Base-by-base conservation (phyloP, 2,329 filamentous ascomycete species). In the Sarocladiaceae sp. region DNA sequence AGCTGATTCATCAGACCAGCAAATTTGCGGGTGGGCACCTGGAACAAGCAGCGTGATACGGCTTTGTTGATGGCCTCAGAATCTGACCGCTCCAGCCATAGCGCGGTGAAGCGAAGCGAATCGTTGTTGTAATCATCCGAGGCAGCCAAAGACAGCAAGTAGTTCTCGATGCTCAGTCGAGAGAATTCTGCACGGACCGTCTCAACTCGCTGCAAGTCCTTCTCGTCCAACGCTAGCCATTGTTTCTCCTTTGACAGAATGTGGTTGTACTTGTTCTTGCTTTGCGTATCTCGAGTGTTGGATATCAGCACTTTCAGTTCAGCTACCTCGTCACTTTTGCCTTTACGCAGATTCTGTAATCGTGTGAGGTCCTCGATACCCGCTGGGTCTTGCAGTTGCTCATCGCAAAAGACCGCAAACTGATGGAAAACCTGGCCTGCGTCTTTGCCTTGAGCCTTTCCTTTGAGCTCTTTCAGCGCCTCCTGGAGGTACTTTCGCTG, bases 401-500 rank as follows among this genome's bases (percentile, higher is more conserved):
- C 85, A 65, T 99, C 93, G 62, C 95, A 99, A 65, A 99, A 99
- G 50, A 85, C 81, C 23, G 95, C 94, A 66, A 97, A 97, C 61
- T 96, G 90, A 64, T 97, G 91, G 62, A 91, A 97, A 1, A 97
- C 94, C 58, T 90, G 80, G 1, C 92, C 91, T 2, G 92, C 88
- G 55, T 93, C 88, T 40, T 79, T 76, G 1, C 88, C 87, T 51
- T 84, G 78, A 4, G 71, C 78, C 42, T 80, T 79, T 2, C 84
- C 84, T 60, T 83, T 87, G 7, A 99, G 75, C 62, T 95, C 89
- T 58, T 84, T 85, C 25, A 97, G 83, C 0, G 94, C 92, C 20
- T 90, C 89, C 52, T 87, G 81, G 0, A 99, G 78, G 61, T 97
- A 97, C 31, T 87, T 84, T 59, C 87, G 84, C 58, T 97, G 90